Base-by-base conservation (phyloP, 805 yeast genomes). In the Cyberlindnera nakhonratchasimensis region DNA sequence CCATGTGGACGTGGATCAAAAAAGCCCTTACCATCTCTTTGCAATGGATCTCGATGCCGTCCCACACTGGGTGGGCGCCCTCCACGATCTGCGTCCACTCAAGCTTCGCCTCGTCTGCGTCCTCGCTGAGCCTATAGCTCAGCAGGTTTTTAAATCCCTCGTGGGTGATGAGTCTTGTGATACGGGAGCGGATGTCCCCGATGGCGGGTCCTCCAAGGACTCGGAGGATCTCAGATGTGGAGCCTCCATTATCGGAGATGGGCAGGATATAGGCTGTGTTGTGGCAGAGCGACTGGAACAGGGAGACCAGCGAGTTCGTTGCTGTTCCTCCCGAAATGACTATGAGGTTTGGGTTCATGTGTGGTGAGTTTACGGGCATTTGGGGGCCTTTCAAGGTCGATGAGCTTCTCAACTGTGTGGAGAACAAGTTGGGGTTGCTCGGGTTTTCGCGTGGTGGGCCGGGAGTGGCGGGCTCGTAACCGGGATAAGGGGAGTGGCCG, bases 141-240 rank as follows among this genome's bases (percentile, higher is more conserved):
- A 78, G 51, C 28, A 77, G 46, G 7, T 40, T 44, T n/a, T 61
- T 54, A 32, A 61, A 47, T 2, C 64, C 66, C 21, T 71, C 66
- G 24, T 71, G 74, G 1, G 88, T 83, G 26, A 87, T 82, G 44
- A 90, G 64, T 40, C 90, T 65, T 0, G 88, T 85, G 22, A 89
- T 71, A 42, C 98, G 63, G 0, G 96, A 86, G 37, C 97, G 67
- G 3, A 90, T 72, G 58, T 90, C 98, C 2, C 98, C 98, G 40
- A 90, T 87, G 0, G 97, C 96, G 3, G 96, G 96, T 0, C 98
- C 97, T 2, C 96, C 96, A 14, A 90, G 70, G 2, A 88, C 86
- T 12, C 96, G 65, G 6, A 89, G 71, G 19, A 90, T 75, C 62
- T 90, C 97, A 21, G 95, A 82, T 0, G 96, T 87, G 2, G 96